Base-by-base conservation (phyloP, 148 eudicot species). In the Polygonum maritimum region DNA sequence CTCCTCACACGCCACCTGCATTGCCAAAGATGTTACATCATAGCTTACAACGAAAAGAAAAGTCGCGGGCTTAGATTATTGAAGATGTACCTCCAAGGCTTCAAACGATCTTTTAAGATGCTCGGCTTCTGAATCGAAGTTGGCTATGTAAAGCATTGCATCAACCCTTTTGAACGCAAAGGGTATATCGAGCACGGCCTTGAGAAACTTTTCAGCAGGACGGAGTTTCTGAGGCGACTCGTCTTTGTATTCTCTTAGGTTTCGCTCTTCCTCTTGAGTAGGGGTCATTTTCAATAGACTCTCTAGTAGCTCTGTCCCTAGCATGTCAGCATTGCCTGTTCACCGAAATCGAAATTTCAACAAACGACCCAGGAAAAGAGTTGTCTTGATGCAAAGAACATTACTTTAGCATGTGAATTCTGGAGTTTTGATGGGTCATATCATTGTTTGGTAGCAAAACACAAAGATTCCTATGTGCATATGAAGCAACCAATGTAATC, bases 241-340 rank as follows among this genome's bases (percentile, higher is more conserved):
- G 62, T 90, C 94, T 52, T 77, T 82, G 78, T 85, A 89, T 76
- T 92, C 97, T 74, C 78, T 81, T 38, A 95, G 84, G 69, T 84
- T 90, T 44, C 76, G 75, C 80, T 95, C 97, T 81, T 95, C 97
- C 80, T 89, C 98, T 74, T 86, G 79, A 4, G 92, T 88, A 26
- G 98, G 98, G 52, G 92, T 91, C 94, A 95, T 95, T 85, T 88
- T 95, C 36, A 95, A 85, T 71, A 95, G 84, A 79, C 96, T 86
- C 73, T 92, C 92, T 7, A 95, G 90, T 75, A 94, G 91, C 82
- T 94, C 98, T 12, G 89, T 72, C 26, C 98, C 97, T 39, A 94
- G 82, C 5, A 85, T 74, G 51, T 94, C 98, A 15, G 88, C 86
- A 80, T 81, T 85, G 55, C 98, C 98, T 94, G 87, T 62, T 57